Conservation (phyloP, 2,329 filamentous ascomycete genomes). For the Pyricularia pennisetigena region DNA sequence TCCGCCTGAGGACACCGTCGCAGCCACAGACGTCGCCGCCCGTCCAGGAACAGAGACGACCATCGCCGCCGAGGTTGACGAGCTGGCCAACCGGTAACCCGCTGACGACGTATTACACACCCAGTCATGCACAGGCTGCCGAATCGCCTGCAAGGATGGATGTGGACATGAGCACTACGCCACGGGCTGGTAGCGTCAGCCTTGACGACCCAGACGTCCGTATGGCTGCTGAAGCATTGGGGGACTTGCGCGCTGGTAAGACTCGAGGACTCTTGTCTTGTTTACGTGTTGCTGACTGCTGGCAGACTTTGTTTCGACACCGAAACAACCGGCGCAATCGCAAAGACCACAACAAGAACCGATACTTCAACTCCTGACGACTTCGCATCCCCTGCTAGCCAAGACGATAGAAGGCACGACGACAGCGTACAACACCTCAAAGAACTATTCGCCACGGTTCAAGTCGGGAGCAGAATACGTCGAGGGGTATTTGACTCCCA, state of each 20-base stretch:
- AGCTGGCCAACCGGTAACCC: constrained; percentile 41
- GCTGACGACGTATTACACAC: constrained; percentile 35
- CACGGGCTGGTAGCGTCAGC: constrained; percentile 40
- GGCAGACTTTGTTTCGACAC: constrained; percentile 52
- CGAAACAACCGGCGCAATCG: constrained; percentile 21
- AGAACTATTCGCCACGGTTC: constrained; percentile 83
- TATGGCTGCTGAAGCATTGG: constrained; percentile 65
- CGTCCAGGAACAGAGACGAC: constrained; percentile 15
- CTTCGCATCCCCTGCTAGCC: constrained; percentile 77
- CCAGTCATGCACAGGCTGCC: constrained; percentile 29
- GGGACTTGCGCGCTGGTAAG: constrained; percentile 64
- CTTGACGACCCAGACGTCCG: constrained; percentile 59
- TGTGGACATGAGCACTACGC: constrained; percentile 28
- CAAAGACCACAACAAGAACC: constrained; percentile 49
- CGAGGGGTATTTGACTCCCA: constrained; percentile 76
- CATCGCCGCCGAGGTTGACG: constrained; percentile 13
- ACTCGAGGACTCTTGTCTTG: background rate
- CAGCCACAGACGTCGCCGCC: constrained; percentile 11
- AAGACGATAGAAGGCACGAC: constrained; percentile 77
- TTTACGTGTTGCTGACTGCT: constrained; percentile 11
- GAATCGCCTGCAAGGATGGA: constrained; percentile 40
- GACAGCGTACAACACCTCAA: constrained; percentile 76
- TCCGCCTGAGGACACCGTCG: constrained; percentile 11
- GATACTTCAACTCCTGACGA: constrained; percentile 75
- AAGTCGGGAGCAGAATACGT: constrained; percentile 86